phyloP scores from a whole-genome alignment of 2,329 filamentous ascomycete genomes.

The Chaetomium sp. region DNA sequence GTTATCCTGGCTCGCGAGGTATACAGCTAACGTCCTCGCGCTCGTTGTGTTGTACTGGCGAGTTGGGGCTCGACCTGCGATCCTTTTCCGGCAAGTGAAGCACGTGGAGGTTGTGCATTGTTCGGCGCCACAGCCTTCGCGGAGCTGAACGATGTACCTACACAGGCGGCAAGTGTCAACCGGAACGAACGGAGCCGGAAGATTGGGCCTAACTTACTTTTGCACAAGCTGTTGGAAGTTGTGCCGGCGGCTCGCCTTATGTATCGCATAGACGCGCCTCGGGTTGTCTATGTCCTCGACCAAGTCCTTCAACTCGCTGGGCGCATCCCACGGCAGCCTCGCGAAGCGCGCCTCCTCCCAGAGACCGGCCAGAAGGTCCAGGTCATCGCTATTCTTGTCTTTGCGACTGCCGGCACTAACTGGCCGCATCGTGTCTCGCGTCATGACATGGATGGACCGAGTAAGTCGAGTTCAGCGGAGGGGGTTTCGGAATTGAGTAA shows the following conservation, averaged over 20 bases:
- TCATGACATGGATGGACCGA: conserved; percentile 48
- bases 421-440: conserved; percentile 48
- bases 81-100: conserved; percentile 73
- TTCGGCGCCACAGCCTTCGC: conserved; percentile 72
- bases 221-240: conserved; percentile 69
- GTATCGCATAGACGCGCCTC: conserved; percentile 60
- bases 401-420: conserved; percentile 37
- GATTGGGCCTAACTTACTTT: conserved; percentile 50
- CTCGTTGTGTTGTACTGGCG: conserved; percentile 80
- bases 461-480: not conserved
- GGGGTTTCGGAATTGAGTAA: not conserved
- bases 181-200: conserved; percentile 15
- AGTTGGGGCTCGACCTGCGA: conserved; percentile 67
- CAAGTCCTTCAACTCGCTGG: conserved; percentile 56
- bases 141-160: conserved; percentile 80
- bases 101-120: conserved; percentile 76
- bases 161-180: conserved; percentile 25
- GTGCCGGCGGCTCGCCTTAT: conserved; percentile 62
- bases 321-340: conserved; percentile 62
- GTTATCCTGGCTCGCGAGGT: conserved; percentile 78
- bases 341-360: conserved; percentile 65
- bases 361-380: conserved; percentile 57
- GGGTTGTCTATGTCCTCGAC: conserved; percentile 64
- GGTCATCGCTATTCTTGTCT: conserved; percentile 42
- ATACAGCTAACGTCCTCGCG: conserved; percentile 77